Evolutionary conservation across 192 early-diverging fungal genomes (phyloP), one percentile per base, ranked within the genome.

Genomic region (Podila clonocystis): DNA sequence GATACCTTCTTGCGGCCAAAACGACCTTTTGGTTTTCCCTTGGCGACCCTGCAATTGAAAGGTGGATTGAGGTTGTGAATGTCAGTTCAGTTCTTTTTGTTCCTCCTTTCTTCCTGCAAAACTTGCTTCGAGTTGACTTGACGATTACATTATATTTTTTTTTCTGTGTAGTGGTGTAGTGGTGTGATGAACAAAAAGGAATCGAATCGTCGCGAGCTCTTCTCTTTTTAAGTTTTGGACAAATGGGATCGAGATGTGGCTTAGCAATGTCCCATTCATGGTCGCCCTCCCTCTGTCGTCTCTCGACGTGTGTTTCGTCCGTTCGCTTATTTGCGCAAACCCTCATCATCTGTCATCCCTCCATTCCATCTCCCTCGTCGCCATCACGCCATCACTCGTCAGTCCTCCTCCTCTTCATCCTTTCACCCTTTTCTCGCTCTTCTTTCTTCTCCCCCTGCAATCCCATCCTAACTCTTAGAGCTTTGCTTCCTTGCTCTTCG

Each of bases 231-330:
- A 45, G 41, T 17, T 3, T 8, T 24, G 24, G 8, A 73, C 31
- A 31, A 52, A 58, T 41, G n/a, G n/a, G 12, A 11, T 24, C 34
- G 12, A 3, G 7, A 7, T 64, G 13, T 64, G 36, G 63, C 52
- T 55, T 55, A 55, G 52, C 52, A 45, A 45, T 45, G 41, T 45
- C 62, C 33, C 24, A 11, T 3, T 31, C 30, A 13, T 30, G 20
- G 6, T 36, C 65, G 65, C 70, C 45, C 63, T 79, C 24, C 64
- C 59, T 57, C 59, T 5, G 8, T 5, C 58, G 60, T n/a, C n/a
- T 7, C 8, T 63, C 33, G 62, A 34, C 33, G 28, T 29, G 59
- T 17, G 30, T 26, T 30, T 34, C 34, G 62, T 41, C 33, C 20
- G 30, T 61, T 33, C 15, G 17, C 17, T 33, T 17, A 28, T 31